Base-by-base conservation (phyloP, 176 grass and related monocot species). In the Paspalum vaginatum region DNA sequence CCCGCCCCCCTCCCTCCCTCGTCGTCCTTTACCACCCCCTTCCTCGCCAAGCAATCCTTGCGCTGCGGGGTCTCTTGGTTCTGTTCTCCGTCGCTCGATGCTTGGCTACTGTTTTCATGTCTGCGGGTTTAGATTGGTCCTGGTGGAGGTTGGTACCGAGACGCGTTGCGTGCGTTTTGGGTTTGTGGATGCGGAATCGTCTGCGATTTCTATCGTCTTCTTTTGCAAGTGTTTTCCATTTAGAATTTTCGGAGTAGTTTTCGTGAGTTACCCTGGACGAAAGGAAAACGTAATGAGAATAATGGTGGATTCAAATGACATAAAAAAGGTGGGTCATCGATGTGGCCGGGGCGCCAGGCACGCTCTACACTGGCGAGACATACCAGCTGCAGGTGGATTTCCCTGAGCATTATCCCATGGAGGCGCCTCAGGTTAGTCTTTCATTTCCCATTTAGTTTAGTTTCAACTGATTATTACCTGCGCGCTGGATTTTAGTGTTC, bases 321-420 rank as follows among this genome's bases (percentile, higher is more conserved):
- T 13, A 10, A 48, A 88, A 88, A 79, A 95, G 90, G 90, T 95
- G 90, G 96, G 79, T 99, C 56, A 85, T 98, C 74, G 92, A 98
- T 76, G 92, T 95, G 75, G 63, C 82, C 2, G 90, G 96, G 45
- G 96, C 86, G 5, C 81, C 86, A 70, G 92, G 67, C 6, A 98
- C 92, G 27, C 88, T 98, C 8, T 93, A 98, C 24, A 74, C 84
- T 0, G 86, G 82, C 24, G 96, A 98, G 67, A 89, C 67, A 5
- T 98, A 95, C 86, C 92, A 95, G 76, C 82, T 98, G 22, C 92
- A 99, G 78, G 86, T 95, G 20, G 92, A 95, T 90, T 95, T 99
- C 78, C 92, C 96, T 0, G 92, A 99, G 80, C 96, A 99, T 82
- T 99, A 99, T 68, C 96, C 92, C 22, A 95, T 93, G 88, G 96